These are phyloP conservation scores for Talaromyces funiculosus DNA, from an alignment of 2,329 filamentous ascomycete genomes.

Conservation along the genomic window DNA sequence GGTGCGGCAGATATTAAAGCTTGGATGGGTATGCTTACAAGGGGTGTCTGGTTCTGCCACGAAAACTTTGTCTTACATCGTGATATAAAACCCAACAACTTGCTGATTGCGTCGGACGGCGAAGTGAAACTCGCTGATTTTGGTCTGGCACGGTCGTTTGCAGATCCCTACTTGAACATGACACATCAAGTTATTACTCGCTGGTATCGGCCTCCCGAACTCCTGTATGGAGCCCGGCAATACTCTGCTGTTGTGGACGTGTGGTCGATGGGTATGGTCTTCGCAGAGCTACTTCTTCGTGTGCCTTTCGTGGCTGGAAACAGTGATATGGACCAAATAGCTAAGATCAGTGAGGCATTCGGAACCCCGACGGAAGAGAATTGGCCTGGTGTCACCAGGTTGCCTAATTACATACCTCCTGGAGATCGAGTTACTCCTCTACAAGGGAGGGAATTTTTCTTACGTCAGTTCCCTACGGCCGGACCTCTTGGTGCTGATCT, in stretches of 20 bases:
- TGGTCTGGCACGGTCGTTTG: conserved; percentile 82
- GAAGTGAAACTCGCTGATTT: conserved; percentile 97
- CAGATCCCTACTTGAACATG: conserved; percentile 84
- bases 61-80: conserved; percentile 90
- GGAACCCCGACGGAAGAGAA: conserved; percentile 90
- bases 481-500: conserved; percentile 81
- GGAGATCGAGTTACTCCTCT: conserved; percentile 53
- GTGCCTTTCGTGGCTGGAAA: conserved; percentile 78
- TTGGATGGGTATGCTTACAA: conserved; percentile 96
- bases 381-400: conserved; percentile 82
- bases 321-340: conserved; percentile 79
- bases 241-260: conserved; percentile 90
- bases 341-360: conserved; percentile 74
- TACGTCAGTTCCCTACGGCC: conserved; percentile 69
- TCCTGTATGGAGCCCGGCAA: conserved; percentile 82
- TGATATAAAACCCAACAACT: conserved; percentile 98
- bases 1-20: conserved; percentile 88
- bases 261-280: conserved; percentile 89
- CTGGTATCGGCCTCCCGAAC: conserved; percentile 93
- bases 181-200: conserved; percentile 91
- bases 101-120: conserved; percentile 87
- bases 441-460: conserved; percentile 65
- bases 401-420: conserved; percentile 74
- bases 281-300: conserved; percentile 82
- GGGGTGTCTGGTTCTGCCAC: conserved; percentile 94